Conservation (phyloP, 2,329 filamentous ascomycete species). For the Zarea fungicola region DNA sequence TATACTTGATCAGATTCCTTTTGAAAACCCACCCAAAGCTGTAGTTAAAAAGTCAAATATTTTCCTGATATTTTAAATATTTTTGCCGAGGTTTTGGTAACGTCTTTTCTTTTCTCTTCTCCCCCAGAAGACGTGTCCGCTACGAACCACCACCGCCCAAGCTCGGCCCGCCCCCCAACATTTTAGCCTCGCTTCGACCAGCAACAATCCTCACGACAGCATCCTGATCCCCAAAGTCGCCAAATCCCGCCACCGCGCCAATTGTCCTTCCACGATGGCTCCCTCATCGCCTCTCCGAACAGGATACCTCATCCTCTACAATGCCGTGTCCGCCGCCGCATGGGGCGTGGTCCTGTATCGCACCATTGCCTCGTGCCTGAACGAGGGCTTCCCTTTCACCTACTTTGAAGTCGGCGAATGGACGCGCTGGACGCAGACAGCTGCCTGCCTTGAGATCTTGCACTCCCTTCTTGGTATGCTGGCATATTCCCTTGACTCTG, state of each 20-base stretch:
- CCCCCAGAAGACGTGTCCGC: too few species aligned
- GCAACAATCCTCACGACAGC: not conserved
- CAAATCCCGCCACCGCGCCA: not conserved
- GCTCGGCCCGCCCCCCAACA: not conserved
- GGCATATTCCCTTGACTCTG: not conserved
- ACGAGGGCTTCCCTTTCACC: conserved; percentile 52
- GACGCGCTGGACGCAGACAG: conserved; percentile 75
- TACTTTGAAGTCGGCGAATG: conserved; percentile 60
- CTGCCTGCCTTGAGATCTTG: conserved; percentile 76
- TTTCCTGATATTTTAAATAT: too few species aligned
- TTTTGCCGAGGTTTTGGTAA: too few species aligned
- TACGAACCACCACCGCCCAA: not conserved
- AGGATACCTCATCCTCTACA: conserved; percentile 80
- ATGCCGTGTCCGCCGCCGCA: conserved; percentile 67
- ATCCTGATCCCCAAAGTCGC: not conserved
- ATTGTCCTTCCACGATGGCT: conserved; percentile 17
- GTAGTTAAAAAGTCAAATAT: too few species aligned
- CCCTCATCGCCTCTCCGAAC: conserved; percentile 39
- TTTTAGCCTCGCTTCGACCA: not conserved
- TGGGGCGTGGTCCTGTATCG: conserved; percentile 75
- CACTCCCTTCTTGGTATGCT: conserved; percentile 70
- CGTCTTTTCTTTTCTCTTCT: too few species aligned
- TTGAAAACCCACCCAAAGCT: too few species aligned
- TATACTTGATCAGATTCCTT: too few species aligned
- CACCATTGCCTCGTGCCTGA: conserved; percentile 50